Evolutionary conservation across 1,284 basidiomycete genomes (phyloP), one percentile per base, ranked within the genome.

Genomic region (Chalciporus sp.): DNA sequence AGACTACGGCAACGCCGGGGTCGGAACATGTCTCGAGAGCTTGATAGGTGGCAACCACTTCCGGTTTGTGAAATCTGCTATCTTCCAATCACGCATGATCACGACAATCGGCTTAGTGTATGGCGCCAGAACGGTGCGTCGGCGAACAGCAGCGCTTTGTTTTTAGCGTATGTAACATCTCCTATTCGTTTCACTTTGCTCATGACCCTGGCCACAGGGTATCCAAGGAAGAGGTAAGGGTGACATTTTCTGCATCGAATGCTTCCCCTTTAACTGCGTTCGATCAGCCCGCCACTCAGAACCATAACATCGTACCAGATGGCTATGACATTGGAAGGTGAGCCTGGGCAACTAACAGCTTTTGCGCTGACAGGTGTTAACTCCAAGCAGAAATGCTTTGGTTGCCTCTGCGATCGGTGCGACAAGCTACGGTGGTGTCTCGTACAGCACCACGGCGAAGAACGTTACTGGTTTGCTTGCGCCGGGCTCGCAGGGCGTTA

Each of bases 41-140:
- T 66, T 85, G 47, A 74, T 83, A 33, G 86, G 87, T 3, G 87
- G 85, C 0, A 85, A 88, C 62, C 86, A 87, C 63, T 81, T 88
- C 62, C 75, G 84, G 82, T 82, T 51, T 37, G 56, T 56, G 19
- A 17, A 29, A n/a, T 35, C 10, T 45, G 1, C 9, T 3, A 7
- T 39, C 23, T 14, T 42, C 17, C 10, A 19, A 40, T 42, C 14
- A 2, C 19, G 27, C 19, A 4, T 47, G 19, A 27, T 17, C 10
- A 8, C 48, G 19, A 58, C 33, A 17, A 14, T 37, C 17, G 2
- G 42, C 17, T 10, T 53, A 85, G 83, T 12, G 70, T 85, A 7
- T 88, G 67, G 64, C 76, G 75, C 41, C 86, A 88, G 66, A 83
- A 88, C 57, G 85, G 86, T 1, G 63, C 79, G 1, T 20, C 26